Base-by-base conservation (phyloP, 495 filamentous ascomycete species). In the Cercophora sp. region DNA sequence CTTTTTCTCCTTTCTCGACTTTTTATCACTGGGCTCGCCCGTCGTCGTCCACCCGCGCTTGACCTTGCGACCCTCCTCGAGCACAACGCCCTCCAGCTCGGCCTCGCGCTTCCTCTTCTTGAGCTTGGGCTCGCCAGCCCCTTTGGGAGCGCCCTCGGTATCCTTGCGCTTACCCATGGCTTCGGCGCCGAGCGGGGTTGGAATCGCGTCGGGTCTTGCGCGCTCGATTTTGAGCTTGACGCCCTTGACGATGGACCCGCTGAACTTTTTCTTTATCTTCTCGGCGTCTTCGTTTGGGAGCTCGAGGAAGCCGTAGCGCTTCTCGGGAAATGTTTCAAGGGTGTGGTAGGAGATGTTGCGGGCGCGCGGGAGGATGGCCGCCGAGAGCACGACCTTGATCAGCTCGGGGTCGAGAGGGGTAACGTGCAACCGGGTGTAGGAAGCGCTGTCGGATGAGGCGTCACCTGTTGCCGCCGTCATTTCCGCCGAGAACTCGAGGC, bases 21-120 rank as follows among this genome's bases (percentile, higher is more conserved):
- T 63, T 16, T 71, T 63, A 44, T 79, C 79, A 16, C 65, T 88
- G 13, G 79, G 76, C 27, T 74, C 72, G 15, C 76, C 73, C 4
- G 85, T 75, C 32, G 85, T 85, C 8, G 87, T 92, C 93, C 93
- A 97, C 11, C 92, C 93, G 52, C 93, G 74, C 72, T 92, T 94
- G 37, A 98, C 84, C 59, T 85, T 84, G 31, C 93, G 77, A 23
- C 76, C 84, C 5, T 85, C 73, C 8, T 86, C 80, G 18, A 98
- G 70, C 57, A 90, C 84, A 32, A 85, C 69, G 2, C 89, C 93
- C 9, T 78, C 74, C 0, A 95, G 54, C 1, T 86, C 76, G 24
- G 81, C 78, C 31, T 81, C 81, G 10, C 74, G 75, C 63, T 87
- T 88, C 51, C 74, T 68, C 72, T 89, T 91, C 68, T 83, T 84